Evolutionary conservation across 495 filamentous ascomycete genomes (phyloP).

Genomic region (Xylaria longipes): DNA sequence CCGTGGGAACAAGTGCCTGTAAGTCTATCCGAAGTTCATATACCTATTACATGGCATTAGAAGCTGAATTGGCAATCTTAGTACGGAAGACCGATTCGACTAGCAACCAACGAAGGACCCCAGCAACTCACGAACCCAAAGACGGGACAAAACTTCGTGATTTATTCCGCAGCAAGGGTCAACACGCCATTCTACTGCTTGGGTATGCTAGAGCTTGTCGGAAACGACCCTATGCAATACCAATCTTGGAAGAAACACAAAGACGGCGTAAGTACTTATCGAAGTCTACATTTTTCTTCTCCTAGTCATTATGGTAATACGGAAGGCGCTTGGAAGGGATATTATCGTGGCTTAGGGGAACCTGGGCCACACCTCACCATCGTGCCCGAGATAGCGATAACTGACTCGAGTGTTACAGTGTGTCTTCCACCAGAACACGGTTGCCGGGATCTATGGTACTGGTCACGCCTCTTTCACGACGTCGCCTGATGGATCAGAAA

Average conservation of each 20-base stretch:
- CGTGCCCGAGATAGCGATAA: background rate
- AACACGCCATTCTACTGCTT: constrained; percentile 49
- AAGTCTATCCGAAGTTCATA: background rate
- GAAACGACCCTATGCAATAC: constrained; percentile 57
- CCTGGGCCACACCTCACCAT: background rate
- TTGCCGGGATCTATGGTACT: constrained; percentile 50
- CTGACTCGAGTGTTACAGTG: constrained; percentile 27
- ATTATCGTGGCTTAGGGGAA: background rate
- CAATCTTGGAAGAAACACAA: constrained; percentile 54
- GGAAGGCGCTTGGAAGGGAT: background rate
- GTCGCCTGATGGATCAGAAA: constrained; percentile 53
- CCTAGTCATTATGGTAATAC: background rate
- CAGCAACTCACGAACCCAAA: constrained; percentile 55
- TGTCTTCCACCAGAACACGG: constrained; percentile 58
- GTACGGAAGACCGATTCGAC: constrained; percentile 50
- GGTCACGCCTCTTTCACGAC: constrained; percentile 57
- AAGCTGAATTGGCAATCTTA: constrained; percentile 10
- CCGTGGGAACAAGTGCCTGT: constrained; percentile 56
- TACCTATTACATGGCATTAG: background rate
- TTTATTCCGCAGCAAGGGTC: constrained; percentile 54
- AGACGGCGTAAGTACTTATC: constrained; percentile 31
- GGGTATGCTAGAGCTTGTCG: constrained; percentile 53
- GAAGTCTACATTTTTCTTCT: background rate
- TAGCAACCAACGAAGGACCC: constrained; percentile 57
- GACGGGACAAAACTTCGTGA: constrained; percentile 54